Evolutionary conservation across 768 basidiomycete genomes (phyloP), one percentile per base, ranked within the genome.

Genomic region (Suillus bovinus): DNA sequence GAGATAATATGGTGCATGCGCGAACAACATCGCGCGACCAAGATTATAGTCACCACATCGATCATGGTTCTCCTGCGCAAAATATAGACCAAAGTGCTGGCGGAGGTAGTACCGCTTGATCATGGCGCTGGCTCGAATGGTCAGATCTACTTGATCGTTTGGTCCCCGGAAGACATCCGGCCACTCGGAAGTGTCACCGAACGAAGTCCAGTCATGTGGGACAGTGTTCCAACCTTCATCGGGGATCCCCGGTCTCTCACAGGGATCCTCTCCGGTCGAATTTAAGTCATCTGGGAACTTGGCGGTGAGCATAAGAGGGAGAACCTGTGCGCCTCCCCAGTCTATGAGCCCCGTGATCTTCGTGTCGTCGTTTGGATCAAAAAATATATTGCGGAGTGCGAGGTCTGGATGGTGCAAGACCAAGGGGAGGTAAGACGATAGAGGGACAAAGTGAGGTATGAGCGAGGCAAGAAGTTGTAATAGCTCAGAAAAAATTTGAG

Each of bases 181-280:
- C 53, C 53, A 55, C 22, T 55, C 24, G 14, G 53, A 55, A 36
- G 53, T 55, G 22, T 55, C 53, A 9, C 53, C 53, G 53, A 55
- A 55, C 13, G 53, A 55, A 55, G 53, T 55, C 53, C 53, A 55
- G 34, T 55, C 34, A 36, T 55, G 53, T 4, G 53, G 34, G 16
- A 55, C 33, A 10, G 53, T 8, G 14, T 36, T 36, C 53, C 34
- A 55, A 36, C 22, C 14, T 4, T 55, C 53, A 10, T 36, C 53
- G 7, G 33, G 53, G 14, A 55, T 55, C 34, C 22, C 34, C 4
- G 14, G 22, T 55, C 53, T 55, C 53, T 36, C 33, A 3, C 34
- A 55, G 8, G 53, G 53, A 55, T 55, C 53, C 4, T 36, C 53
- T 17, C 53, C 53, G 14, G 34, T 36, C 14, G 53, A 55, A 24